Evolutionary conservation across 2,329 filamentous ascomycete genomes (phyloP).

Genomic region (Thermomyces lanuginosus): DNA sequence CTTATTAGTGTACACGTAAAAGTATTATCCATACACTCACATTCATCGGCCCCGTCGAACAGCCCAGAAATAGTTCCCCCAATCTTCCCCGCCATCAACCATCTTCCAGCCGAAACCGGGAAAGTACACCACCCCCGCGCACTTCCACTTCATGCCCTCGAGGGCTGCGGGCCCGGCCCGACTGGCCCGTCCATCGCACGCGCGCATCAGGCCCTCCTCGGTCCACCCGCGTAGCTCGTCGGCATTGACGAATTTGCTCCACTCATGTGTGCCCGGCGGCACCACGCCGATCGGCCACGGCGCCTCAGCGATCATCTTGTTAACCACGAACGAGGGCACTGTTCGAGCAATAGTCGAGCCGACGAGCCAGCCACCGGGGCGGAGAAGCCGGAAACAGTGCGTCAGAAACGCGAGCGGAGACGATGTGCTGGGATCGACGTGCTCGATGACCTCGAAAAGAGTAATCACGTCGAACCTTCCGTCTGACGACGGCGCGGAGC

Average conservation of each 20-base stretch:
- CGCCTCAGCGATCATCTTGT: constrained; percentile 77
- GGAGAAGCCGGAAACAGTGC: constrained; percentile 44
- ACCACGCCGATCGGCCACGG: constrained; percentile 58
- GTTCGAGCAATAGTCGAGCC: constrained; percentile 85
- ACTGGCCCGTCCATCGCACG: constrained; percentile 23
- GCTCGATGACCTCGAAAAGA: constrained; percentile 89
- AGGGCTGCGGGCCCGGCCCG: constrained; percentile 13
- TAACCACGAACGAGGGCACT: constrained; percentile 77
- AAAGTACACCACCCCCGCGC: constrained; percentile 73
- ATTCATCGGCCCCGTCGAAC: constrained; percentile 42
- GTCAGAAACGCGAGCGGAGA: constrained; percentile 57
- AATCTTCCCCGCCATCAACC: constrained; percentile 61
- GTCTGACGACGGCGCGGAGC: constrained; percentile 8
- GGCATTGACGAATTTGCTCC: constrained; percentile 88
- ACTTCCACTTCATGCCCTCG: constrained; percentile 41
- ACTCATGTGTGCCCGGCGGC: constrained; percentile 85
- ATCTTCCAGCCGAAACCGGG: constrained; percentile 65
- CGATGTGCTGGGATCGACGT: constrained; percentile 58
- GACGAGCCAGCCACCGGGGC: constrained; percentile 83
- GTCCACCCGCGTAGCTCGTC: constrained; percentile 41
- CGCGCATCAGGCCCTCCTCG: constrained; percentile 31
- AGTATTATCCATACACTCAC: no score
- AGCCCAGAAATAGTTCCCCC: constrained; percentile 94
- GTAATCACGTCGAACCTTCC: constrained; percentile 59
- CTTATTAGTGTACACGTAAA: no score